A percentile compares a stretch with the other conserved stretches of the same genome.
phyloP scores from a whole-genome alignment of 176 grass and related monocot genomes.

The Miscanthus lutarioriparius region DNA sequence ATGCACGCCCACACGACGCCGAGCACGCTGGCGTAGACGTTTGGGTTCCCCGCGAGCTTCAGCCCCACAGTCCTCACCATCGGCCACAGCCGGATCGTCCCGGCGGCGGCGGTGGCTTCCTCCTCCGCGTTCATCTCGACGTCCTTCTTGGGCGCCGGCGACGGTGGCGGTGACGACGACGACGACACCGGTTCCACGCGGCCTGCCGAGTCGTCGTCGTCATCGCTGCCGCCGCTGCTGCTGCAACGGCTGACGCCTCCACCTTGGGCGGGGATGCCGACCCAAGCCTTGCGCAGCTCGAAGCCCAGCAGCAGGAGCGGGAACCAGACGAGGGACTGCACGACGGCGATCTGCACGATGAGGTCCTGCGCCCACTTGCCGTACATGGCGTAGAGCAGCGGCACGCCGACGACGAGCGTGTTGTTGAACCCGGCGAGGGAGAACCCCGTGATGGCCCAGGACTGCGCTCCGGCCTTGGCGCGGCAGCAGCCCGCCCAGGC shows the following conservation, averaged over 20 bases:
- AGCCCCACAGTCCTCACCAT: slow-evolving; percentile 50
- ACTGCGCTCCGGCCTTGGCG: not conserved
- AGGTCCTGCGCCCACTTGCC: slow-evolving; percentile 67
- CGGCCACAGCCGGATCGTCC: slow-evolving; percentile 15
- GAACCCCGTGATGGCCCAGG: slow-evolving; percentile 70
- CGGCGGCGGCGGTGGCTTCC: not conserved
- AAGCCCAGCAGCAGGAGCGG: slow-evolving; percentile 55
- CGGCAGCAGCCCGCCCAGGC: not conserved
- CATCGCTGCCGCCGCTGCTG: not conserved
- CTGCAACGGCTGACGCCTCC: not conserved
- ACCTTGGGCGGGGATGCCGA: not conserved
- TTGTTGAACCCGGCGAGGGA: slow-evolving; percentile 68
- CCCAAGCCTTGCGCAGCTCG: slow-evolving; percentile 61
- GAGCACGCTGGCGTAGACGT: slow-evolving; percentile 69
- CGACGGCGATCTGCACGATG: slow-evolving; percentile 79
- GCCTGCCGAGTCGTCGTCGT: not conserved
- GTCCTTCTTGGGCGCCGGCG: not conserved
- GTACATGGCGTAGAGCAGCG: slow-evolving; percentile 54
- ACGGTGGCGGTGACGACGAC: not conserved
- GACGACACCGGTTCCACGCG: not conserved
- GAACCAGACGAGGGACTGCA: slow-evolving; percentile 66
- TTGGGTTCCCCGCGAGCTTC: slow-evolving; percentile 72
- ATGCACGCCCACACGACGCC: slow-evolving; percentile 70
- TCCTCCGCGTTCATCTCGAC: slow-evolving; percentile 30
- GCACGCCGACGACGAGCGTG: slow-evolving; percentile 69